Evolutionary conservation across 192 early-diverging fungal species (phyloP), one percentile per base, ranked within the genome.

Genomic region (Coemansia sp.): DNA sequence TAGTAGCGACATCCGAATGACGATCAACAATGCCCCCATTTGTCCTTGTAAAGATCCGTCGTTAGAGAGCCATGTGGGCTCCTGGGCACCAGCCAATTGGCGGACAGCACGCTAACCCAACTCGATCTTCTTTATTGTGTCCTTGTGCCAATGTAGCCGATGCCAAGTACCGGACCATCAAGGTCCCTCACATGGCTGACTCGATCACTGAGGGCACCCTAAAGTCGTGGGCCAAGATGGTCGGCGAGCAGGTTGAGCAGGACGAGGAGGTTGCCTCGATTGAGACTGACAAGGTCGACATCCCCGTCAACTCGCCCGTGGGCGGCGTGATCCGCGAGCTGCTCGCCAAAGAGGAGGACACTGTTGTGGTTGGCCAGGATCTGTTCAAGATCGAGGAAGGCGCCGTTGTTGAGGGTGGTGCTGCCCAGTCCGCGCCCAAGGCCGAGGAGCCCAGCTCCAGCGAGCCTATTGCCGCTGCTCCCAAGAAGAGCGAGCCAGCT

Each of bases 241-340:
- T 96, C 43, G 98, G 98, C 73, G 96, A 99, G 66, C 96, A 89
- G 82, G 91, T 99, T 69, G 87, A 88, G 67, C 87, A 93, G 68
- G 98, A 99, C 69, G 98, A 99, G 73, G 93, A 93, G 74, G 88
- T 98, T 37, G 95, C 95, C 19, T 96, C 95, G 39, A 98, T 99
- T 58, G 98, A 99, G 77, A 99, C 98, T 39, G 98, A 99, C 88
- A 99, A 99, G 89, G 90, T 99, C 68, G 98, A 98, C 80, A 92
- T 98, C 26, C 89, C 95, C n/a, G 92, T 99, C 72, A 99, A 99
- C 88, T 93, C 95, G 32, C 95, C 96, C 49, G 92, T 92, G 46
- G 88, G 90, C 46, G 98, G 98, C 35, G 91, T 86, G n/a, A 88
- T 99, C 59, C 72, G 93, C 28, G 94, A 93, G 80, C 68, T 90